Conservation (phyloP, 805 yeast genomes). For the Ogataea glucozyma region DNA sequence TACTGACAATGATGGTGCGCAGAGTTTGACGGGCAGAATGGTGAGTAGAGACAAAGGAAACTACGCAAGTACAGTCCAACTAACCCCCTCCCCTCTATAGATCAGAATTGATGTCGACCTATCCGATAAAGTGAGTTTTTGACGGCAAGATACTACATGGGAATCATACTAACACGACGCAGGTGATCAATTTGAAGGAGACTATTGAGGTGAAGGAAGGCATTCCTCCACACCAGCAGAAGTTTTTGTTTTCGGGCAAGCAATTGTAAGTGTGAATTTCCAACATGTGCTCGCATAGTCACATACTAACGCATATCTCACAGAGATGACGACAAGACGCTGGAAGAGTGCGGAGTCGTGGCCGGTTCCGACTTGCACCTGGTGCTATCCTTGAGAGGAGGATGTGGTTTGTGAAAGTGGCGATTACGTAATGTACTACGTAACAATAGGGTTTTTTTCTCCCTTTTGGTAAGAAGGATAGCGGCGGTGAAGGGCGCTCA, state of each 20-base stretch:
- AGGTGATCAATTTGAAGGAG: slow-evolving; percentile 69
- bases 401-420: slow-evolving; percentile 34
- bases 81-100: slow-evolving; percentile 26
- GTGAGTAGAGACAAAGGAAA: slow-evolving; percentile 35
- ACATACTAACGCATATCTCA: slow-evolving; percentile 5
- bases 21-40: slow-evolving; percentile 80
- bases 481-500: too few species aligned
- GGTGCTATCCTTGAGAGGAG: slow-evolving; percentile 92
- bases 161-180: slow-evolving; percentile 33
- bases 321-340: slow-evolving; percentile 74
- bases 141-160: not conserved
- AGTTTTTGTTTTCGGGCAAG: slow-evolving; percentile 85
- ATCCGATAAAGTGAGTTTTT: slow-evolving; percentile 57
- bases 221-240: slow-evolving; percentile 94
- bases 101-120: slow-evolving; percentile 76
- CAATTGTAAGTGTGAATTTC: slow-evolving; percentile 62
- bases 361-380: slow-evolving; percentile 89
- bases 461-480: too few species aligned
- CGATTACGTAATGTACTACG: slow-evolving; percentile 1
- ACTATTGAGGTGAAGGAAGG: slow-evolving; percentile 95
- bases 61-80: not conserved
- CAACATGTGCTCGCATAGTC: too few species aligned
- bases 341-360: slow-evolving; percentile 68
- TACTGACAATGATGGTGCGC: slow-evolving; percentile 9
- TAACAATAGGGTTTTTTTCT: too few species aligned